Base-by-base conservation (phyloP, 768 basidiomycete species). In the Lentinula boryana region DNA sequence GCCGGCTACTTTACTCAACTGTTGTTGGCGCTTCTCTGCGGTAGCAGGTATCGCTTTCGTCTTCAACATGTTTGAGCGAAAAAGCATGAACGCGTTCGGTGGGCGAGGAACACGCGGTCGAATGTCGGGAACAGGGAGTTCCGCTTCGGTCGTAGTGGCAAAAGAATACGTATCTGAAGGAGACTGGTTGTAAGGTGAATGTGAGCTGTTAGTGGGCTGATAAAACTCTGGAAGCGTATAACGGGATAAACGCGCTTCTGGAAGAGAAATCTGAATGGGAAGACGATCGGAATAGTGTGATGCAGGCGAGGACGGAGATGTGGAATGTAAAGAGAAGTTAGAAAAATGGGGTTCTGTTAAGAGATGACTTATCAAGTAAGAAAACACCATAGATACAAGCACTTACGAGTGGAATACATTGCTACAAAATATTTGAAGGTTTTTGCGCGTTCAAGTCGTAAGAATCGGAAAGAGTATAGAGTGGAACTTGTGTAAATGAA, bases 51-150 rank as follows among this genome's bases (percentile, higher is more conserved):
- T 83, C 31, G 78, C 69, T 44, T 78, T 75, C 3, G 77, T 73
- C 63, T 80, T 80, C 51, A 79, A 81, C 50, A 88, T 80, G 67
- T 81, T 80, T n/a, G 86, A 90, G 41, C 92, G 86, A 69, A 84
- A 93, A 62, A 93, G 76, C 73, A 93, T 91, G 76, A 93, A 94
- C 1, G 91, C 89, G 68, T 94, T 93, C 50, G 88, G 81, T 2
- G 92, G 91, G 36, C 91, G 85, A 32, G 85, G 84, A 58, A 91
- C 81, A 21, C 21, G 57, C 9, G 32, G 10, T 27, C 10, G 35
- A 12, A 21, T 12, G 15, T 56, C 54, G 36, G 27, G 21, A 21
- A 31, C 36, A 41, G 54, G 54, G 18, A 53, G 31, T 40, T 54
- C 33, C 32, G 35, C 18, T 43, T 4, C 12, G n/a, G 54, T 12